Evolutionary conservation across 176 grass and related monocot species (phyloP), one percentile per base, ranked within the genome.

Genomic region (Thinopyrum elongatum): DNA sequence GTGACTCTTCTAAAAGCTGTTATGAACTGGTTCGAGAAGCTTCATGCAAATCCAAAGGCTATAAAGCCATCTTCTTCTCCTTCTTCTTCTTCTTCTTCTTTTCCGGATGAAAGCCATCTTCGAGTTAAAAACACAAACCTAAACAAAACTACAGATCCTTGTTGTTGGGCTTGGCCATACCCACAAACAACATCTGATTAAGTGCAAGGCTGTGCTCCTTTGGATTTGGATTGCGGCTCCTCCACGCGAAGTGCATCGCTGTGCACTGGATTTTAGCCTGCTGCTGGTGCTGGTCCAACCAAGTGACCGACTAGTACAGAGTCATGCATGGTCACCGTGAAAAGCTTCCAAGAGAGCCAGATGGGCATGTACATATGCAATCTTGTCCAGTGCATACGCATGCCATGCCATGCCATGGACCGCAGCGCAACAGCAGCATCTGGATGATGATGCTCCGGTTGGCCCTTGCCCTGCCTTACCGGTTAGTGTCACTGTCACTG

Each of bases 331-430:
- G 58, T 5, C 35, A 16, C 71, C 0, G 53, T 21, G 44, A 65
- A 67, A 76, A 87, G 79, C 86, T 87, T 82, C 86, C 79, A 77
- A 69, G 61, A 5, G n/a, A 64, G 60, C 86, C 86, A 82, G 86
- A 16, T 55, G 9, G 41, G 70, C 16, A 0, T 33, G 57, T 21
- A 2, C 82, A 33, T 57, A 42, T 74, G 53, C 53, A 76, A 22
- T 22, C 42, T 67, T 67, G 73, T 84, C 35, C 19, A 41, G 14
- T 47, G 55, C 55, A 22, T 8, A 21, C 21, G 27, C 77, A 11
- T 35, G 21, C 7, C 38, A 10, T 67, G 83, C 8, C 76, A 11
- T 35, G 28, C 2, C 42, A 12, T 69, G 83, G 83, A 86, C 84
- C 70, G 73, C 58, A 8, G 12, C 84, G 27, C 55, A 80, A 21